phyloP scores from a whole-genome alignment of 2,329 filamentous ascomycete genomes.

The Aspergillaceae sp. region DNA sequence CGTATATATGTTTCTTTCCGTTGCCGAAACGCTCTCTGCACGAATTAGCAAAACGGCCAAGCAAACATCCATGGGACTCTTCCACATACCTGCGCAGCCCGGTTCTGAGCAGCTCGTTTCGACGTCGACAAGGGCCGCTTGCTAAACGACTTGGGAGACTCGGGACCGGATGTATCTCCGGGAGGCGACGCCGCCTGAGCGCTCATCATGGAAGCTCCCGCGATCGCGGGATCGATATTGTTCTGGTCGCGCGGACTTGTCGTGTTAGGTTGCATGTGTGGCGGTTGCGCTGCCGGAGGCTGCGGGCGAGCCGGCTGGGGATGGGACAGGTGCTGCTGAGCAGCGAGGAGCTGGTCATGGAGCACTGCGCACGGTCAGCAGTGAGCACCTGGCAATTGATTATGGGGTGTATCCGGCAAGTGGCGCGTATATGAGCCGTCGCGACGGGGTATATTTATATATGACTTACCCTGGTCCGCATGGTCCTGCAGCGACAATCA shows the following conservation, averaged over 20 bases:
- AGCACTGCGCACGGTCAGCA: conserved; percentile 38
- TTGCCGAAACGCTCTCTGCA: conserved; percentile 87
- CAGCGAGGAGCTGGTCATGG: conserved; percentile 54
- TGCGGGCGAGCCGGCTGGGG: conserved; percentile 32
- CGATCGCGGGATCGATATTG: conserved; percentile 53
- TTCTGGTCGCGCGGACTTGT: conserved; percentile 41
- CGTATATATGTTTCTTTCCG: conserved; percentile 98
- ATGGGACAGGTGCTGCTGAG: conserved; percentile 38
- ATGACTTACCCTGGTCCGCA: conserved; percentile 37
- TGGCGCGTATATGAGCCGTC: no score
- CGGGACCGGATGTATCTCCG: conserved; percentile 21
- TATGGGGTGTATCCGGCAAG: no score
- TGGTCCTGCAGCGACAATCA: conserved; percentile 26
- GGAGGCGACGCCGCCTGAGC: conserved; percentile 25
- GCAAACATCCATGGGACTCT: neutral
- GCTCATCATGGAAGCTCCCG: conserved; percentile 44
- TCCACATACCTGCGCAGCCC: conserved; percentile 78
- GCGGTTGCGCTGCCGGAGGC: conserved; percentile 35
- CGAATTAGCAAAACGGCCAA: conserved; percentile 6
- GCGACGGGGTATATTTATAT: no score
- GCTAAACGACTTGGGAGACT: conserved; percentile 60
- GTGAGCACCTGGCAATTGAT: no score
- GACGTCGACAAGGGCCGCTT: conserved; percentile 91
- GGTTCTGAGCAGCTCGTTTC: conserved; percentile 92
- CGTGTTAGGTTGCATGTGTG: conserved; percentile 31